Conservation (phyloP, 805 yeast species). For the Hanseniaspora taiwanica region DNA sequence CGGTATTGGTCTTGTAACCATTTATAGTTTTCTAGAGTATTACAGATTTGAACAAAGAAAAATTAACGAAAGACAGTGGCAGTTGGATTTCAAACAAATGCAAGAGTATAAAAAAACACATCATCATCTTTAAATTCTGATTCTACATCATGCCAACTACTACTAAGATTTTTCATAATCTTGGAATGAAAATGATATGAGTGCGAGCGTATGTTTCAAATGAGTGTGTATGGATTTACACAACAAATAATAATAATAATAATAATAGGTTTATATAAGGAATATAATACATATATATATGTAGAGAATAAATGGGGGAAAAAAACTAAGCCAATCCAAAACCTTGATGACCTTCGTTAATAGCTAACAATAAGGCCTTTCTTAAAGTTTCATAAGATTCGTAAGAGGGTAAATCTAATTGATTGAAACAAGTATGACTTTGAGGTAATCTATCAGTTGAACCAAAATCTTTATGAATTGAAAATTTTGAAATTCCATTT, state of each 20-base stretch:
- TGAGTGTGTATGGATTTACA: no score
- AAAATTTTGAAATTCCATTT: constrained; percentile 72
- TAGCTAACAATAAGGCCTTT: constrained; percentile 66
- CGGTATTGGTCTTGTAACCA: background rate
- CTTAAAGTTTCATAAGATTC: constrained; percentile 78
- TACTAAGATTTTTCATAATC: no score
- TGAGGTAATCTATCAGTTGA: constrained; percentile 78
- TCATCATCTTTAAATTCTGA: background rate
- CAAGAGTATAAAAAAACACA: background rate
- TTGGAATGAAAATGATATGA: no score
- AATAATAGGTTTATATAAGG: background rate
- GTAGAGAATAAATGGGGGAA: background rate
- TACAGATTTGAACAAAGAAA: constrained; percentile 1
- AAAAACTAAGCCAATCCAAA: constrained; percentile 39
- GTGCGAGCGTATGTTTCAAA: no score
- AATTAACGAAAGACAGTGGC: background rate
- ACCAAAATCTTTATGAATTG: constrained; percentile 83
- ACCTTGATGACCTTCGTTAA: constrained; percentile 92
- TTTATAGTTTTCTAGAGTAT: background rate
- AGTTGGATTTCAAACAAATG: background rate
- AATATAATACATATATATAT: no score
- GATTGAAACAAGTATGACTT: constrained; percentile 95
- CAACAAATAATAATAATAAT: no score
- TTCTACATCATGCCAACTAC: no score
- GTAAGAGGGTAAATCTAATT: constrained; percentile 85